Percentiles rank a stretch among this genome's conserved stretches.
These are phyloP conservation scores for Rubroshorea leprosula DNA, from an alignment of 345 rosid species.

Conservation along the genomic window DNA sequence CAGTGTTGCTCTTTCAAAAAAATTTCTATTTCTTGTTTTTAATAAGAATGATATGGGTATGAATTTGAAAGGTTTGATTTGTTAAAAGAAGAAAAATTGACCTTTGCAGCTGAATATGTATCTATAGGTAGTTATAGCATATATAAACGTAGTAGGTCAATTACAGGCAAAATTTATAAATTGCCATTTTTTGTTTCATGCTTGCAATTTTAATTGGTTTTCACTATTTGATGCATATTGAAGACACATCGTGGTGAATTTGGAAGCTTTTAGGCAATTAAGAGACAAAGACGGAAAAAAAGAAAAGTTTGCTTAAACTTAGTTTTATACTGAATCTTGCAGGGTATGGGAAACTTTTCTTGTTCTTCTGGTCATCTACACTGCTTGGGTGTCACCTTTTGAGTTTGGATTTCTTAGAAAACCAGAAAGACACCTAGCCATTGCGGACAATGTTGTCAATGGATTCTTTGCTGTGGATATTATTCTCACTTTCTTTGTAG, in stretches of 20 bases:
- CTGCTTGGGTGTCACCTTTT: slow-evolving; percentile 95
- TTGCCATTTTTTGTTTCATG: not conserved
- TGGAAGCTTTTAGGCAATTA: slow-evolving; percentile 2
- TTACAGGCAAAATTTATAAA: not conserved
- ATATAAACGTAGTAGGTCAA: too few species aligned
- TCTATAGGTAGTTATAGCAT: too few species aligned
- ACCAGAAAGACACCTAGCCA: slow-evolving; percentile 48
- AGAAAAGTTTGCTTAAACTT: not conserved
- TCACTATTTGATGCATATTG: not conserved
- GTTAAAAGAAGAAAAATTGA: not conserved
- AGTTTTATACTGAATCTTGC: slow-evolving; percentile 18
- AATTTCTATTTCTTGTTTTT: not conserved
- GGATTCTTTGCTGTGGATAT: slow-evolving; percentile 87
- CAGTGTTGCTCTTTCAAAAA: not conserved
- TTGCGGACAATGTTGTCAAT: slow-evolving; percentile 75
- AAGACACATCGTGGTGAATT: not conserved
- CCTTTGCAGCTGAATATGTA: not conserved
- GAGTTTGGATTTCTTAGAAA: slow-evolving; percentile 74
- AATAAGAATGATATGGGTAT: not conserved
- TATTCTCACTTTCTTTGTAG: slow-evolving; percentile 74
- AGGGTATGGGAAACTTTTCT: slow-evolving; percentile 81
- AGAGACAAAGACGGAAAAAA: too few species aligned
- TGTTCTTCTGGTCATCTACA: slow-evolving; percentile 65
- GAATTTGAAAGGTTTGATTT: not conserved
- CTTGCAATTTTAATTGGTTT: slow-evolving; percentile 1